Evolutionary conservation across 75 land plant species (phyloP).

Genomic region (Adiantum capillusveneris): DNA sequence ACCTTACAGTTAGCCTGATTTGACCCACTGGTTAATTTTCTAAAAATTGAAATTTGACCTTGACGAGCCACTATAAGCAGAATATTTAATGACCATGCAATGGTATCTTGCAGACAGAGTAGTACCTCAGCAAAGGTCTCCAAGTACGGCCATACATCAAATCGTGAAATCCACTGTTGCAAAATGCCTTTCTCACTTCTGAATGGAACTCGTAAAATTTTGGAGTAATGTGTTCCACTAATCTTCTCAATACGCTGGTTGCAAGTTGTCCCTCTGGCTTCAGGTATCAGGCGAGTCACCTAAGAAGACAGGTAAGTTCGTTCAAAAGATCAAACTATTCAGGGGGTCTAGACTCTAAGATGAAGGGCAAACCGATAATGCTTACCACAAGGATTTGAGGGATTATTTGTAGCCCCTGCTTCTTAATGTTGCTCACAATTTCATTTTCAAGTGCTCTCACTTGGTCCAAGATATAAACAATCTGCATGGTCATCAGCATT

Average conservation of each 20-base stretch:
- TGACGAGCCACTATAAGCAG: too few species aligned
- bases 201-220: conserved; percentile 61
- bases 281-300: conserved; percentile 69
- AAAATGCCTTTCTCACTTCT: conserved; percentile 50
- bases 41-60: too few species aligned
- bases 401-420: conserved; percentile 46
- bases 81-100: too few species aligned
- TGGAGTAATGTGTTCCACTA: conserved; percentile 43
- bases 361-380: not conserved
- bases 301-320: conserved; percentile 1
- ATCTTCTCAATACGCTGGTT: conserved; percentile 57
- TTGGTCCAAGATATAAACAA: conserved; percentile 78
- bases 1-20: too few species aligned
- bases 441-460: conserved; percentile 67
- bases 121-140: conserved; percentile 56
- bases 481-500: conserved; percentile 15
- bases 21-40: too few species aligned
- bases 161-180: conserved; percentile 58
- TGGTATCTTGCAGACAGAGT: conserved; percentile 3
- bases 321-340: too few species aligned
- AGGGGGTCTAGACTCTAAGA: too few species aligned
- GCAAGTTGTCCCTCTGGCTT: conserved; percentile 60
- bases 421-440: conserved; percentile 48
- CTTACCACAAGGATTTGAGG: conserved; percentile 65
- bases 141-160: conserved; percentile 76